Base-by-base conservation (phyloP, 2,329 filamentous ascomycete genomes). In the Helotiales sp. region DNA sequence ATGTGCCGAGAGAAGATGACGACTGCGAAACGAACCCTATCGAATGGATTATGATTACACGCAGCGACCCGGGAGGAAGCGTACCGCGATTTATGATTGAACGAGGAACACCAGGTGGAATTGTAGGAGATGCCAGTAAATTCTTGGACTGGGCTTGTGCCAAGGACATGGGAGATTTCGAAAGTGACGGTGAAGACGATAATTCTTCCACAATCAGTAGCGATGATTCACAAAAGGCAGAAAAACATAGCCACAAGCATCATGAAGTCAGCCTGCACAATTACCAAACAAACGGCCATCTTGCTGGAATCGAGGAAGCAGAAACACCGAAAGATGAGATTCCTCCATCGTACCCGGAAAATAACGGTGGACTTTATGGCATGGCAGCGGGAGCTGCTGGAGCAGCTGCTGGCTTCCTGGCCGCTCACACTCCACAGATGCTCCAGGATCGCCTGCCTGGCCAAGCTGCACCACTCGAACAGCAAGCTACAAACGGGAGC, bases 21-120 rank as follows among this genome's bases (percentile, higher is more conserved):
- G 77, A 82, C 31, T 74, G 77, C 2, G 83, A 86, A 62, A 72
- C 75, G 8, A 87, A 87, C 63, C 85, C 86, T 0, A 81, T 90
- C 1, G 87, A 90, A 69, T 90, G 87, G 87, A 85, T 89, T 57
- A 90, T 90, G 87, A 80, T 90, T 42, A 89, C 87, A 5, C 75
- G 87, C 52, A 87, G 84, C 70, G 87, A 90, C 67, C 87, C 87
- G n/a, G 87, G 87, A 25, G 87, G 87, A 27, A 88, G 81, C 53
- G 87, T 90, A 24, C 87, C 87, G 2, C 79, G 85, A 27, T 90
- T 88, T 73, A 84, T 90, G 81, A 85, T 90, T 22, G 87, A 90
- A 66, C 77, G 87, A 65, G 86, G 85, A 22, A 90, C 87, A 0
- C 87, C 87, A 1, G 78, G 76, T 24, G 84, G 84, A 44, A 89